Percentiles rank a stretch among this genome's conserved stretches.
These are phyloP conservation scores for Sinapis alba DNA, from an alignment of 441 rosid species.

Conservation along the genomic window DNA sequence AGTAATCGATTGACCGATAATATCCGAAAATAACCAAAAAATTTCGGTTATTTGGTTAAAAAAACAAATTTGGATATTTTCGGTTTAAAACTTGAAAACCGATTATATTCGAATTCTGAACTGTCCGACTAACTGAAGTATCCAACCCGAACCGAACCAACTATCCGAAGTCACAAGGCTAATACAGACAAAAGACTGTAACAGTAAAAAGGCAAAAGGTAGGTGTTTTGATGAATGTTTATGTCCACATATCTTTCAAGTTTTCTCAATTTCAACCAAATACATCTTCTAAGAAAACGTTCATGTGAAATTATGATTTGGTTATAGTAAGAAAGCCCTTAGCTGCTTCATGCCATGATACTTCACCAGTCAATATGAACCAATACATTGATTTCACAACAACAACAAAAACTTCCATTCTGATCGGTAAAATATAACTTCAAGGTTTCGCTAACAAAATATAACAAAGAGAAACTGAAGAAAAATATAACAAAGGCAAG, in stretches of 20 bases:
- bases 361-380: background rate
- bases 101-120: too few relatives aligned
- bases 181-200: too few relatives aligned
- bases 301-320: background rate
- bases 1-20: too few relatives aligned
- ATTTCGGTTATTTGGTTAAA: background rate
- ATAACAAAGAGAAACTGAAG: background rate
- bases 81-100: background rate
- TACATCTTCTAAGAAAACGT: too few relatives aligned
- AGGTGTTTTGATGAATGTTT: too few relatives aligned
- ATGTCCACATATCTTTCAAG: too few relatives aligned
- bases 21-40: background rate
- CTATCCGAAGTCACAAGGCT: too few relatives aligned
- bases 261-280: too few relatives aligned
- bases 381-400: background rate
- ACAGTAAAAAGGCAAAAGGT: too few relatives aligned
- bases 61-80: too few relatives aligned
- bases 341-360: background rate
- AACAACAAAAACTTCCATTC: background rate
- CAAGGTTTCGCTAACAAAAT: background rate
- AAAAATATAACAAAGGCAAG: background rate
- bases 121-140: too few relatives aligned
- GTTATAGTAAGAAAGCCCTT: conserved; percentile 2
- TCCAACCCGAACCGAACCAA: too few relatives aligned
- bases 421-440: background rate